Evolutionary conservation across 202 grass and related monocot species (phyloP), one percentile per base, ranked within the genome.

Genomic region (Setaria viridis): DNA sequence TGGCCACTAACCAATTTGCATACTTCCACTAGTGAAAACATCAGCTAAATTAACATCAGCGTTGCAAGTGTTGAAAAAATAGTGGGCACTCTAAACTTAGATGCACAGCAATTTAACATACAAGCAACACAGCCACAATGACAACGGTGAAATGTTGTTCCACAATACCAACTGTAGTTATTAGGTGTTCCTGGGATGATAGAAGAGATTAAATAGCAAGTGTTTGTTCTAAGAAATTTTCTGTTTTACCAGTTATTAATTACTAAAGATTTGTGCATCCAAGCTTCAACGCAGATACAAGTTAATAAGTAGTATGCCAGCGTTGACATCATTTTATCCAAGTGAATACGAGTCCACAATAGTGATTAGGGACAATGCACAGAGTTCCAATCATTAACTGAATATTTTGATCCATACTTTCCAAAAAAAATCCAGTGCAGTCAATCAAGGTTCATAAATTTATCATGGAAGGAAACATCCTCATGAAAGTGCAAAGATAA

Each of bases 401-500:
- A 74, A n/a, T 34, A 33, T 21, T 57, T 35, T 33, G 9, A 34
- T 16, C 5, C 16, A 35, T 21, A 29, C 25, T 46, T 77, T 56
- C 32, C 4, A 85, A 69, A 58, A 16, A 67, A 69, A 33, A 41
- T 41, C 34, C 39, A 73, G 19, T 37, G 29, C 5, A 30, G 16
- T 42, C 33, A 59, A 70, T 33, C 32, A 16, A 69, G 77, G 55
- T 78, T 54, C 17, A 60, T 37, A 62, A 11, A 62, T 62, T 32
- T 71, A 70, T 0, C 4, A 48, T 19, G 3, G 30, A 48, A 9
- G 29, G 33, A 17, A 67, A 77, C 32, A 41, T 65, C 50, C 42
- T 56, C 11, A 35, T 75, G 42, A 15, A 89, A 86, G 65, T 39
- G 67, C 56, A 62, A 89, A 70, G 83, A 41, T 64, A 63, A 82